These are phyloP conservation scores for Solanum tarapatanum DNA, from an alignment of 257 asterid genomes.

Conservation along the genomic window DNA sequence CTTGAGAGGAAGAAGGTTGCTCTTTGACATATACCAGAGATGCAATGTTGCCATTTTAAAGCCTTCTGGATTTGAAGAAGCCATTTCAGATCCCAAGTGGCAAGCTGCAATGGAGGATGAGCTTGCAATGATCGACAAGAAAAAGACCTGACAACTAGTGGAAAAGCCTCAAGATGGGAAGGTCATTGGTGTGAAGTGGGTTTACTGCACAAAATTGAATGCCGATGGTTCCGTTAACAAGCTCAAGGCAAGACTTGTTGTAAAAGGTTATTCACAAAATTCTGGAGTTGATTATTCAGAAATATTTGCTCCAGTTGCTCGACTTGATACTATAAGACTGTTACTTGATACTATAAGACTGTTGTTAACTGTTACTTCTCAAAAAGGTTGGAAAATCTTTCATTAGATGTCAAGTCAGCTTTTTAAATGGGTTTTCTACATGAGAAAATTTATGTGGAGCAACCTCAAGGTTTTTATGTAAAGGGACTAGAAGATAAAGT, in stretches of 20 bases:
- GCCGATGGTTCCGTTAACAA: not conserved
- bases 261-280: not conserved
- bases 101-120: not conserved
- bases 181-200: not conserved
- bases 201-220: not conserved
- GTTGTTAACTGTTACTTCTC: not conserved
- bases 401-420: not conserved
- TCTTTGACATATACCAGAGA: not conserved
- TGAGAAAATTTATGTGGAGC: not conserved
- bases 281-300: not conserved
- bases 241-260: conserved; percentile 1
- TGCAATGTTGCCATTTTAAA: not conserved
- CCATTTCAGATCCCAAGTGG: not conserved
- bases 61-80: not conserved
- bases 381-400: not conserved
- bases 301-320: not conserved
- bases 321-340: not conserved
- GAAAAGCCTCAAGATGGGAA: not conserved
- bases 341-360: not conserved
- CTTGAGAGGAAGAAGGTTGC: not conserved
- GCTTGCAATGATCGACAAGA: not conserved
- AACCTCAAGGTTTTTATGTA: not conserved
- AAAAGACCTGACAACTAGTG: not conserved
- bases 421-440: not conserved
- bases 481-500: not conserved